Base-by-base conservation (phyloP, 257 asterid genomes). In the Pogostemon cablin region DNA sequence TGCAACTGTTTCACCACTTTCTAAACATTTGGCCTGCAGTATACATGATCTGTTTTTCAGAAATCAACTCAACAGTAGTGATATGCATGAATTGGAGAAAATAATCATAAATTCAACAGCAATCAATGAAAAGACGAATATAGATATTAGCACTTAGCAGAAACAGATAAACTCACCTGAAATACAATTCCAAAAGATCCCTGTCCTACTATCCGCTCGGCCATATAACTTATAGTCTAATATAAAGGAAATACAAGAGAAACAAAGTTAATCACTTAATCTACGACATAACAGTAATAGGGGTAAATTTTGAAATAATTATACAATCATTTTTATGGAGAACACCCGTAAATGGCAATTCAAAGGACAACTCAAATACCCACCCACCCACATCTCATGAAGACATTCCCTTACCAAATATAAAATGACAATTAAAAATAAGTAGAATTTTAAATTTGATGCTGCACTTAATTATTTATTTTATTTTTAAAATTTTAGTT, bases 121-220 rank as follows among this genome's bases (percentile, higher is more conserved):
- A 54, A 42, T 59, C 38, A 39, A 35, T 6, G 25, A 37, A 10
- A 9, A 15, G 37, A 8, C 11, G 9, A 6, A 43, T 3, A 65
- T 32, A 37, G 37, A 8, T 37, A 71, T 6, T 25, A 25, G 48
- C 7, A 0, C 48, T 46, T 35, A 43, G 9, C 64, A 67, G 20
- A 62, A 65, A 42, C 20, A 63, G 46, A 56, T n/a, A 32, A n/a
- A 54, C 67, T 71, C 73, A 91, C 97, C 92, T 87, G 96, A 77
- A 87, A 92, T n/a, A 92, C 96, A 55, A 89, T 84, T 56, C 96
- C 98, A 65, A 92, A 92, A 40, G 98, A 92, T 69, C 96, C 98
- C 72, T 87, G 95, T 58, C 95, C 96, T 43, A 89, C 98, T 49
- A 92, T 81, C 39, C 95, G 96, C 86, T 89, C 96, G 0, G 96